Conservation (phyloP, 495 filamentous ascomycete genomes). For the Podospora bellae-mahoneyi region DNA sequence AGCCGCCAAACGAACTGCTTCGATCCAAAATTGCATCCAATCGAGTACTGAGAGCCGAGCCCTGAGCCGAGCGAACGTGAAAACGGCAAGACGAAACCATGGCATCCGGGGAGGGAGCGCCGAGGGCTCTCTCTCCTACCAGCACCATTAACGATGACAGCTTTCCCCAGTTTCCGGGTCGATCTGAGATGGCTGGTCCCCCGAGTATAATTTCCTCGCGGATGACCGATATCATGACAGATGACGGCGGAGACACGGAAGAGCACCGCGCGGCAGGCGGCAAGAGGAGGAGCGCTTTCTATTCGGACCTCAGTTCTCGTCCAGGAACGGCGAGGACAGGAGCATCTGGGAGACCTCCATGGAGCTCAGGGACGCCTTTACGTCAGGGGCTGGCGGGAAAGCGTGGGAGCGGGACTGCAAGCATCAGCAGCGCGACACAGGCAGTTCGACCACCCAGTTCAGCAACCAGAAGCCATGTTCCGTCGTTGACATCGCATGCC, state of each 20-base stretch:
- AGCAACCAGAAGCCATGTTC: slow-evolving; percentile 80
- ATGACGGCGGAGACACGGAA: slow-evolving; percentile 45
- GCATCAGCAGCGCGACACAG: slow-evolving; percentile 42
- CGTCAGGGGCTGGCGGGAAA: slow-evolving; percentile 42
- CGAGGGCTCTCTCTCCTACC: slow-evolving; percentile 35
- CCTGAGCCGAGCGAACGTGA: background rate
- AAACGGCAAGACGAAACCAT: slow-evolving; percentile 23
- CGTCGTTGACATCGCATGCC: slow-evolving; percentile 79
- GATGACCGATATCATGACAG: slow-evolving; percentile 73
- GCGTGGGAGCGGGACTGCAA: slow-evolving; percentile 41
- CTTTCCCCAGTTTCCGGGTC: slow-evolving; percentile 40
- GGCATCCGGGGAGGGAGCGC: slow-evolving; percentile 35
- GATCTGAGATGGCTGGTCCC: slow-evolving; percentile 37
- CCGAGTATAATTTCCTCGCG: slow-evolving; percentile 77
- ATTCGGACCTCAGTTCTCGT: slow-evolving; percentile 47
- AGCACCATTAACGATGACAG: slow-evolving; percentile 34
- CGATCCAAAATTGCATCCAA: background rate
- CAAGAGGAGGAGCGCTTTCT: slow-evolving; percentile 38
- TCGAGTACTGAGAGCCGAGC: background rate
- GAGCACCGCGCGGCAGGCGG: slow-evolving; percentile 33
- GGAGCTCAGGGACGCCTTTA: slow-evolving; percentile 48
- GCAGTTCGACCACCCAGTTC: slow-evolving; percentile 60
- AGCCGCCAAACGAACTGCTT: background rate
- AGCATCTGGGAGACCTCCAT: slow-evolving; percentile 49
- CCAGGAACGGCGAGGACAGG: slow-evolving; percentile 49